A percentile compares a stretch with the other conserved stretches of the same genome.
phyloP scores from a whole-genome alignment of 2,329 filamentous ascomycete species.

The Annulohypoxylon truncatum region DNA sequence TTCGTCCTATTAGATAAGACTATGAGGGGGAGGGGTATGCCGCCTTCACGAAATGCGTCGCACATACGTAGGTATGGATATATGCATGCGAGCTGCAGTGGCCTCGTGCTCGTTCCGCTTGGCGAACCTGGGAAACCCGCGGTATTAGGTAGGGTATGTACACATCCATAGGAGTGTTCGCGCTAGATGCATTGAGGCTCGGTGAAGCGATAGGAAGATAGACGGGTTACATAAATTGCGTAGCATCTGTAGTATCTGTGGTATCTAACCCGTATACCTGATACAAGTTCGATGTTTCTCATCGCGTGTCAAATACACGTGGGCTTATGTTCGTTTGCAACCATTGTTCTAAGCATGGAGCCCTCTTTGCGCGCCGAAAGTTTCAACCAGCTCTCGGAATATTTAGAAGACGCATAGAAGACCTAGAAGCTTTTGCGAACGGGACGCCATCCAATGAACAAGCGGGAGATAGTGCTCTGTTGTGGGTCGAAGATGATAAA shows the following conservation, averaged over 20 bases:
- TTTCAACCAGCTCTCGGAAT: constrained; percentile 26
- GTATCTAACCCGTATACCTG: constrained; percentile 4
- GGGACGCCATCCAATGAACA: constrained; percentile 16
- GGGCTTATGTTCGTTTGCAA: constrained; percentile 23
- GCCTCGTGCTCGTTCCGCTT: constrained; percentile 38
- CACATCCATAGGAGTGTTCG: neutral
- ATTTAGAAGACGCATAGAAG: constrained; percentile 43
- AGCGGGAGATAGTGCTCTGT: constrained; percentile 6
- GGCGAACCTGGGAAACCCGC: constrained; percentile 20
- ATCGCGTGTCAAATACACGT: constrained; percentile 32
- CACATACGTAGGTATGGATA: constrained; percentile 8
- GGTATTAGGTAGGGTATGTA: neutral
- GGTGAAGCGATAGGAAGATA: constrained; percentile 13
- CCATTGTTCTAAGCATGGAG: constrained; percentile 8
- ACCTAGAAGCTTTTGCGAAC: constrained; percentile 27
- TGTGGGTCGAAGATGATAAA: constrained; percentile 14
- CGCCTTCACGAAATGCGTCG: constrained; percentile 16
- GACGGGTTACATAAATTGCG: constrained; percentile 5
- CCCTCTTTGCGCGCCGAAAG: constrained; percentile 8
- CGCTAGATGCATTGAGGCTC: constrained; percentile 11
- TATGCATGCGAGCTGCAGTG: constrained; percentile 38
- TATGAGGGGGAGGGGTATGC: constrained; percentile 18
- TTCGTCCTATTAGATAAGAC: neutral
- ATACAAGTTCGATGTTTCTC: constrained; percentile 7
- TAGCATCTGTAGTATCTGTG: neutral